Base-by-base conservation (phyloP, 2,329 filamentous ascomycete species). In the Akanthomyces lecanii region DNA sequence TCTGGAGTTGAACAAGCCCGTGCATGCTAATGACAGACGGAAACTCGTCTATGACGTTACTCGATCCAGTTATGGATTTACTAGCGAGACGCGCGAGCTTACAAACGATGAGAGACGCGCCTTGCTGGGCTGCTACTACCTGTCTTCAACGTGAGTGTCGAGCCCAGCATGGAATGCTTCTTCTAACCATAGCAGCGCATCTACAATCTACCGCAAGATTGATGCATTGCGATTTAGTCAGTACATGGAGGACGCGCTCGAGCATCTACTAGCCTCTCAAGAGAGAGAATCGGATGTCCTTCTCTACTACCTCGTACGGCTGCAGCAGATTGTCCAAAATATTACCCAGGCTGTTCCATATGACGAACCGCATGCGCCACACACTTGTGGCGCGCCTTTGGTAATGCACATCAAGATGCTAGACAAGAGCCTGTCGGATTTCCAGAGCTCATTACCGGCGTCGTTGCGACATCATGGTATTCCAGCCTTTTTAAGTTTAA, bases 1-100 rank as follows among this genome's bases (percentile, higher is more conserved):
- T 45, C 23, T 63, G 23, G 52, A 57, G n/a, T 33, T 63, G 23
- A 63, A 63, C 45, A 63, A 63, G n/a, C 61, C 61, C 2, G 33
- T 51, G 0, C 61, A 63, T 16, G 33, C 53, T 5, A 63, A 63
- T 44, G 61, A 63, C 42, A n/a, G 61, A 44, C 33, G 61, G 16
- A 63, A 52, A 44, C 36, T 56, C 7, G 30, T 63, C 6, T 63
- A 56, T n/a, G 61, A 63, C 36, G 45, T 28, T 30, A 33, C 52
- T 1, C 42, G 52, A 23, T 56, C 52, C 5, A 57, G 53, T 18
- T 63, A 63, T 23, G 61, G 61, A 2, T 63, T 63, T 18, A 56
- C 61, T 8, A 30, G 28, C n/a, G 61, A 63, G 45, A 56, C 44
- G 21, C 30, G 45, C 5, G 33, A 30, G 4, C 36, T 63, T 4